A percentile compares a stretch with the other conserved stretches of the same genome.
Evolutionary conservation across 768 basidiomycete species (phyloP).

Genomic region (Rhodotorula kratochvilovae): DNA sequence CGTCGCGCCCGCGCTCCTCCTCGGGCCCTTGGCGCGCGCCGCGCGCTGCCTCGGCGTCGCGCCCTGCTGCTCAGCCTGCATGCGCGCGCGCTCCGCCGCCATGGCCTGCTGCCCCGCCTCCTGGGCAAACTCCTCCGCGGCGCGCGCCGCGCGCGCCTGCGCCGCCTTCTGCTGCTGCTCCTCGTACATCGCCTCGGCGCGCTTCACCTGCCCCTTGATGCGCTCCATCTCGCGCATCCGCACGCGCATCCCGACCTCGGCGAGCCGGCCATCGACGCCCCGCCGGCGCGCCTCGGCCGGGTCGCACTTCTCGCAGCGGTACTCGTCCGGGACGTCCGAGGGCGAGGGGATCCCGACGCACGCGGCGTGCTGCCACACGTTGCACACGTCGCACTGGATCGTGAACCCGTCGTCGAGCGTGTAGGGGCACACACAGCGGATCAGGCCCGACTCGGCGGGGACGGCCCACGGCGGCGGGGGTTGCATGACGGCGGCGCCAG

Average conservation of each 20-base stretch:
- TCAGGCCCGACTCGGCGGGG: constrained; percentile 39
- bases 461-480: constrained; percentile 23
- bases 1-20: background rate
- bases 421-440: constrained; percentile 68
- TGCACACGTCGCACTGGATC: constrained; percentile 77
- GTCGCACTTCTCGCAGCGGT: constrained; percentile 68
- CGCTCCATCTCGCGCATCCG: constrained; percentile 33
- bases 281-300: constrained; percentile 46
- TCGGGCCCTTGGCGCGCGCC: background rate
- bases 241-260: constrained; percentile 52
- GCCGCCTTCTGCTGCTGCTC: background rate
- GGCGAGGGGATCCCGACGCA: constrained; percentile 53
- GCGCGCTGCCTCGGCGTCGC: background rate
- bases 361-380: constrained; percentile 75
- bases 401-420: constrained; percentile 75
- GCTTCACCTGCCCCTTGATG: constrained; percentile 4
- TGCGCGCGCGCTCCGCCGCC: background rate
- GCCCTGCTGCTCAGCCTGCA: too few species aligned
- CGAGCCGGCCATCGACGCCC: constrained; percentile 54
- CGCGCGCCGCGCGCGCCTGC: background rate
- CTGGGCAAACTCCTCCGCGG: background rate
- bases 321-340: constrained; percentile 63
- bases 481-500: background rate
- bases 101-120: background rate
- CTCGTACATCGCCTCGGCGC: constrained; percentile 14